Base-by-base conservation (phyloP, 768 basidiomycete genomes). In the Termitomyces sp. region DNA sequence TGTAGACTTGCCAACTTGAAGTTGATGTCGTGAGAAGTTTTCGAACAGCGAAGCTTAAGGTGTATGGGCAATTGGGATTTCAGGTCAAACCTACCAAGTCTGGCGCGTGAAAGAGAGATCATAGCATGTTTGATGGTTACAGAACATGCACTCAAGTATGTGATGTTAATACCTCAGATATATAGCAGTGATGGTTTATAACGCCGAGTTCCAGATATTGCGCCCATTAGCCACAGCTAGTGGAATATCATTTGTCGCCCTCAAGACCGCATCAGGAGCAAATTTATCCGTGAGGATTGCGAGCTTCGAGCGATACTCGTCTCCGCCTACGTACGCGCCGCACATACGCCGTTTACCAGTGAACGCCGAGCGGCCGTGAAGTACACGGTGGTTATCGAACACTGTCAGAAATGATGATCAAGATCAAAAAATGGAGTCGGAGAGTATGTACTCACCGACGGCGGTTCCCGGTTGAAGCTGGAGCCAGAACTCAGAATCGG, bases 291-390 rank as follows among this genome's bases (percentile, higher is more conserved):
- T 72, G 7, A 92, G 74, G 13, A 89, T 86, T 2, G 81, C 78
- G 12, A 96, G 74, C 62, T 87, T 87, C 0, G 93, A 94, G 39
- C 80, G 79, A 69, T 87, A 98, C 68, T 99, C 97, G 68, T 99
- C 96, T 13, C 82, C 76, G 0, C 92, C 91, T 57, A 98, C 82
- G 68, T 99, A 99, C 0, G 96, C 97, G 2, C 96, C 96, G 66
- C 96, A 98, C 85, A 99, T 92, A 1, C 91, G 82, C 3, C 96
- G 83, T 69, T 84, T 83, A 12, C 96, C 96, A 13, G 83, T 79
- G 67, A 97, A 98, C 1, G 86, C 82, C 0, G 94, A 92, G n/a
- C 96, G 86, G 13, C 96, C 96, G 63, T 98, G 96, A 49, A 98
- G 76, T 13, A 98, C 92, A 22, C 96, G 84, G 71, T 96, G 90